phyloP scores from a whole-genome alignment of 441 rosid species.

The Euphorbia schlechtendalii region DNA sequence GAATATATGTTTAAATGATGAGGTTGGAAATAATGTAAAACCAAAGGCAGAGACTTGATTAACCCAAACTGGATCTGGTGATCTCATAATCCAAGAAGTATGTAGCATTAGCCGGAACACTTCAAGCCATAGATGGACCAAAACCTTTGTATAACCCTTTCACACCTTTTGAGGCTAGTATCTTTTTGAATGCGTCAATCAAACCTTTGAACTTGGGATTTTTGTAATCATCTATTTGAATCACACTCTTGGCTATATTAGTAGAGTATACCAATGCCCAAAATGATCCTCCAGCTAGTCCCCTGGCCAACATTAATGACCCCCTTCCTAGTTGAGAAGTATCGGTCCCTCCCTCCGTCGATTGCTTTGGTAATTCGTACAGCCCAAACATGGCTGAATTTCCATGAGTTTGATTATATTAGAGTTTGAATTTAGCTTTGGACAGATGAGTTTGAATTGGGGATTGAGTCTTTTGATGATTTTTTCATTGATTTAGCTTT shows the following conservation, averaged over 20 bases:
- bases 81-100: conserved; percentile 89
- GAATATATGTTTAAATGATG: conserved; percentile 5
- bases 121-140: conserved; percentile 89
- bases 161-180: conserved; percentile 65
- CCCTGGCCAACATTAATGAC: conserved; percentile 72
- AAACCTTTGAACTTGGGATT: conserved; percentile 74
- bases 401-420: too few species aligned
- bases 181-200: conserved; percentile 62
- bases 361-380: conserved; percentile 69
- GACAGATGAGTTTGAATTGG: too few species aligned
- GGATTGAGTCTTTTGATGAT: too few species aligned
- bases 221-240: conserved; percentile 81
- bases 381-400: too few species aligned
- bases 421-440: too few species aligned
- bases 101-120: conserved; percentile 96
- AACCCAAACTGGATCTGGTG: too few species aligned
- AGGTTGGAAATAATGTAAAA: conserved; percentile 27
- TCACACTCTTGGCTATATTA: conserved; percentile 81
- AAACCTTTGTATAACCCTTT: conserved; percentile 92
- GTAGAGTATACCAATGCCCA: conserved; percentile 83
- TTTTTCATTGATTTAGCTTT: too few species aligned
- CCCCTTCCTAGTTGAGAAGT: conserved; percentile 86
- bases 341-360: conserved; percentile 73
- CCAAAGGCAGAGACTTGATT: too few species aligned
- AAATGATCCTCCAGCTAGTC: conserved; percentile 77